These are phyloP conservation scores for Saprolegnia parasitica DNA, from an alignment of 352 stramenopile species.

Conservation along the genomic window DNA sequence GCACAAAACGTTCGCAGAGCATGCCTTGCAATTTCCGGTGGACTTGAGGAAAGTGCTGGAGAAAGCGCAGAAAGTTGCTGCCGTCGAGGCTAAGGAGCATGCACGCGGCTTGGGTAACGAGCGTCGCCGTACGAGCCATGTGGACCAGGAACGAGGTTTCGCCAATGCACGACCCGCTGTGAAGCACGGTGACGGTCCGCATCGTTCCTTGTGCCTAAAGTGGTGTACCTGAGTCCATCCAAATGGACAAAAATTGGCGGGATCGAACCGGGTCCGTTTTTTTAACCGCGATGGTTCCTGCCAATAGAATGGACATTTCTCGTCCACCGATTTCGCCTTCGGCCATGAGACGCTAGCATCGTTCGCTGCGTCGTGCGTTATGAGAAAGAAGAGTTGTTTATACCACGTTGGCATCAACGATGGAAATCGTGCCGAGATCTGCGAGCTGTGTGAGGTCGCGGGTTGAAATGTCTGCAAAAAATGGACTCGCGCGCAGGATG, in stretches of 20 bases:
- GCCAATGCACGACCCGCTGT: constrained; percentile 67
- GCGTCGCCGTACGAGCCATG: constrained; percentile 63
- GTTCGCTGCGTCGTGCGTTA: neutral
- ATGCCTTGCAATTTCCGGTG: constrained; percentile 49
- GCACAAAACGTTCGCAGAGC: constrained; percentile 56
- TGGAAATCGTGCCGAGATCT: constrained; percentile 24
- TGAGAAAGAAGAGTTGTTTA: too few species aligned
- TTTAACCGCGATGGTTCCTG: constrained; percentile 12
- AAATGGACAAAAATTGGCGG: neutral
- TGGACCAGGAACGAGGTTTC: constrained; percentile 80
- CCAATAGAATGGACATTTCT: constrained; percentile 24
- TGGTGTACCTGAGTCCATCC: neutral
- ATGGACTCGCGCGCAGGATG: constrained; percentile 18
- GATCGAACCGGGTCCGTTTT: constrained; percentile 12
- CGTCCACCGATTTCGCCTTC: constrained; percentile 22
- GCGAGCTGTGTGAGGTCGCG: constrained; percentile 5
- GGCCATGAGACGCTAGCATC: constrained; percentile 16
- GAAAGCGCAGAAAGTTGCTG: constrained; percentile 53
- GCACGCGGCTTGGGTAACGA: constrained; percentile 61
- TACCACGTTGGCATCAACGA: constrained; percentile 17
- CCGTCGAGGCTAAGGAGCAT: constrained; percentile 82
- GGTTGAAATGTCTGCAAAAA: constrained; percentile 12
- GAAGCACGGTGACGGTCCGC: constrained; percentile 45
- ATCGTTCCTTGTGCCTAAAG: neutral
- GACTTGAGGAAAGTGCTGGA: constrained; percentile 53